phyloP scores from a whole-genome alignment of 495 filamentous ascomycete species.

The Clohesyomyces aquaticus region DNA sequence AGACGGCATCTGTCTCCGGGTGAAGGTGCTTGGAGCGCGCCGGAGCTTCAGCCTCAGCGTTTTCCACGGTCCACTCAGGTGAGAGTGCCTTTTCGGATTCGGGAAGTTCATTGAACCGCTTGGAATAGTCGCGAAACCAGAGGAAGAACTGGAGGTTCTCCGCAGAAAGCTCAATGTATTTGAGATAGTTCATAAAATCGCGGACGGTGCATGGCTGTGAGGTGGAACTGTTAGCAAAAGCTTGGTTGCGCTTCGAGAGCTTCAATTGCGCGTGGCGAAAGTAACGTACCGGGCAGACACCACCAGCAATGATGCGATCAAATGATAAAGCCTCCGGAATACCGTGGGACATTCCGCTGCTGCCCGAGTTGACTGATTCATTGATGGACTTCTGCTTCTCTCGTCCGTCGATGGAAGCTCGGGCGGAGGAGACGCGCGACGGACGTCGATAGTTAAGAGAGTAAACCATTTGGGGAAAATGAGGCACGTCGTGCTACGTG shows the following conservation, averaged over 20 bases:
- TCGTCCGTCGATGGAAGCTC: conserved; percentile 40
- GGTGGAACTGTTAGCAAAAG: not conserved
- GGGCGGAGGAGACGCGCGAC: conserved; percentile 40
- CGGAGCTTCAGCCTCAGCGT: conserved; percentile 54
- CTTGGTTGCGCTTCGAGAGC: not conserved
- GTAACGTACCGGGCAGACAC: conserved; percentile 72
- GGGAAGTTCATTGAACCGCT: conserved; percentile 61
- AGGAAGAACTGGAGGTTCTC: conserved; percentile 83
- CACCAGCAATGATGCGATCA: conserved; percentile 70
- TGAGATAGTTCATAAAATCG: conserved; percentile 81
- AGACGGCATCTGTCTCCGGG: conserved; percentile 50
- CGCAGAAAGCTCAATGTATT: conserved; percentile 72
- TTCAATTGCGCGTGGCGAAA: not conserved
- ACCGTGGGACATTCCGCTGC: conserved; percentile 51
- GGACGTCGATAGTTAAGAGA: conserved; percentile 56
- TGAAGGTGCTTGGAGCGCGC: conserved; percentile 43
- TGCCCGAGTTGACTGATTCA: conserved; percentile 48
- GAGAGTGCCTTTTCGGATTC: conserved; percentile 59
- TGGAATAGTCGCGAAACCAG: conserved; percentile 69
- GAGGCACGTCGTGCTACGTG: not conserved
- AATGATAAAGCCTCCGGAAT: conserved; percentile 73
- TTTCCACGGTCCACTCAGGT: conserved; percentile 63
- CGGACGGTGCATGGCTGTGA: conserved; percentile 70
- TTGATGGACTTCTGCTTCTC: conserved; percentile 48
- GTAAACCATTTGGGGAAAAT: conserved; percentile 54